A percentile compares a stretch with the other conserved stretches of the same genome.
These are phyloP conservation scores for Rhododendron vialii DNA, from an alignment of 148 eudicot species.

Conservation along the genomic window DNA sequence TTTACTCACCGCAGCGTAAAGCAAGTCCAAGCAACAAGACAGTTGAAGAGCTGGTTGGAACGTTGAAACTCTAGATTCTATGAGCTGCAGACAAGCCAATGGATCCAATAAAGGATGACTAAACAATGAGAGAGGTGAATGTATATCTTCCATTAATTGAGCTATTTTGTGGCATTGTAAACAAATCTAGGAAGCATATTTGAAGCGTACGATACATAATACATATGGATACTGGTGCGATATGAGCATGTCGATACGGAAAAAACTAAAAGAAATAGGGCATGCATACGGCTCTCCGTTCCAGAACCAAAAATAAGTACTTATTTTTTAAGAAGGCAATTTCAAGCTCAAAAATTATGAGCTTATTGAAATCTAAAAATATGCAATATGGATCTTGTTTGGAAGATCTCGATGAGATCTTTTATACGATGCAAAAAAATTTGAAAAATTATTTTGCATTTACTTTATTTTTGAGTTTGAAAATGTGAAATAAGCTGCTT, in stretches of 20 bases:
- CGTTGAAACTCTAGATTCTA: slow-evolving; percentile 79
- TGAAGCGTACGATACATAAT: too few species aligned
- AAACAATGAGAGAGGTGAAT: neutral
- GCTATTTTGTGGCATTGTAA: neutral
- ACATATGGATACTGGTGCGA: neutral
- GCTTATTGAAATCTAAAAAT: too few species aligned
- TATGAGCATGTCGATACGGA: neutral
- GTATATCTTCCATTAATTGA: neutral
- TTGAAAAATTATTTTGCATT: too few species aligned
- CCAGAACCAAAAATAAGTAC: too few species aligned
- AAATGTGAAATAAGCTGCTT: too few species aligned
- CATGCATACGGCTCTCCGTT: neutral
- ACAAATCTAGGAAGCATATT: neutral
- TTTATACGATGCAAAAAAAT: too few species aligned
- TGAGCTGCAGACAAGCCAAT: slow-evolving; percentile 44
- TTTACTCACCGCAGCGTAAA: slow-evolving; percentile 62
- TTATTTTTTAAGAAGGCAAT: too few species aligned
- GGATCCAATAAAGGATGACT: neutral
- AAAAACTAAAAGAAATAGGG: too few species aligned
- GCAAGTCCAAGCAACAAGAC: slow-evolving; percentile 63
- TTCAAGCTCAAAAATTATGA: too few species aligned
- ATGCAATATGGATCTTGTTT: too few species aligned
- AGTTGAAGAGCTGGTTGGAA: slow-evolving; percentile 53
- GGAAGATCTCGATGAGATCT: too few species aligned
- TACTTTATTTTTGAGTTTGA: too few species aligned